These are phyloP conservation scores for Russula sp. DNA, from an alignment of 768 basidiomycete genomes.

Conservation along the genomic window DNA sequence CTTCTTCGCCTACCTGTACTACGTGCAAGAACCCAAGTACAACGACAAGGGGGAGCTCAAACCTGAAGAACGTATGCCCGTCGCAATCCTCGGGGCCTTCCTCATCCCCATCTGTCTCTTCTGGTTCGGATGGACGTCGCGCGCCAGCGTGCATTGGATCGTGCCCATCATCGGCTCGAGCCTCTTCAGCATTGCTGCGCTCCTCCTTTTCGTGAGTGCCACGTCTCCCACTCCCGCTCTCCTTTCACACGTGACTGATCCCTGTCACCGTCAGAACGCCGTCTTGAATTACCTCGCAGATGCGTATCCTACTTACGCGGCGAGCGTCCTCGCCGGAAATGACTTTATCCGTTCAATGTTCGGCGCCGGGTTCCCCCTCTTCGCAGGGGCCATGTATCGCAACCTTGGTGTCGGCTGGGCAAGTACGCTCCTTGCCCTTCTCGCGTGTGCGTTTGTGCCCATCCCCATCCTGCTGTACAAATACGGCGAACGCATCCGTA, in stretches of 20 bases:
- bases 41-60: conserved; percentile 19
- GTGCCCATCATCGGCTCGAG: conserved; percentile 32
- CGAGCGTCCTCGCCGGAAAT: conserved; percentile 33
- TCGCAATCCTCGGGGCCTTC: conserved; percentile 31
- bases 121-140: conserved; percentile 33
- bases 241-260: neutral
- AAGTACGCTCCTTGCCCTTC: conserved; percentile 28
- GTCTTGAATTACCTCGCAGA: conserved; percentile 31
- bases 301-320: conserved; percentile 32
- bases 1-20: conserved; percentile 22
- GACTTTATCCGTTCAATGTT: conserved; percentile 32
- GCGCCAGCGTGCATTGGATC: conserved; percentile 32
- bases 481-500: conserved; percentile 20
- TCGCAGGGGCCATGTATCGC: conserved; percentile 26
- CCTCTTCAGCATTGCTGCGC: conserved; percentile 32
- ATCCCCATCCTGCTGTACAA: conserved; percentile 24
- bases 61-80: conserved; percentile 32
- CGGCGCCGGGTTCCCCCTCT: conserved; percentile 18
- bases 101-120: conserved; percentile 33
- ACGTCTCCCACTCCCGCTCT: conserved; percentile 26
- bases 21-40: conserved; percentile 21
- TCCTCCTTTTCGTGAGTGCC: conserved; percentile 29
- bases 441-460: conserved; percentile 27
- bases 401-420: conserved; percentile 29
- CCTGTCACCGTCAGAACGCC: neutral